phyloP scores from a whole-genome alignment of 2,329 filamentous ascomycete genomes.

The Scytalidium sp. region DNA sequence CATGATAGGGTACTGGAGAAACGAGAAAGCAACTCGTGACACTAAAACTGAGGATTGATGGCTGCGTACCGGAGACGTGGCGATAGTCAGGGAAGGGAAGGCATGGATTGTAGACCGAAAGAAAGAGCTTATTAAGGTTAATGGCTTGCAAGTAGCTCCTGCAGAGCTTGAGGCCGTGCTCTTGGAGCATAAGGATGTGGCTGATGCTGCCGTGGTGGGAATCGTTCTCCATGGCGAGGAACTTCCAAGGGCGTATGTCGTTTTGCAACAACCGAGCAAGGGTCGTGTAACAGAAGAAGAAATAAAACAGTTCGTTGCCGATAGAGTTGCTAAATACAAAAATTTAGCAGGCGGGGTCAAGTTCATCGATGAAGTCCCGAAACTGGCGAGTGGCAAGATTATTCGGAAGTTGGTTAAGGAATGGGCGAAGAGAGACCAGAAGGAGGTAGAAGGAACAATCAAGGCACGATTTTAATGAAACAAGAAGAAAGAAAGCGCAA shows the following conservation, averaged over 20 bases:
- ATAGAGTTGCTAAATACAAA: constrained; percentile 49
- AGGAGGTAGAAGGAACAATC: constrained; percentile 20
- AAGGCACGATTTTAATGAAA: too few relatives aligned
- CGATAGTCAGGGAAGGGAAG: constrained; percentile 48
- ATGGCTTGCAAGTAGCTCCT: constrained; percentile 36
- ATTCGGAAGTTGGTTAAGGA: constrained; percentile 52
- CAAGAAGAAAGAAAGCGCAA: too few relatives aligned
- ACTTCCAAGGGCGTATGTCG: constrained; percentile 51
- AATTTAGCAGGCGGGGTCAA: constrained; percentile 47
- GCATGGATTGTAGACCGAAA: constrained; percentile 68
- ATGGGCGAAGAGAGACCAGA: constrained; percentile 52
- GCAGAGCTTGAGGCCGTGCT: constrained; percentile 34
- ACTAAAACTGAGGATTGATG: constrained; percentile 53
- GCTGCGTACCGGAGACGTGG: constrained; percentile 69
- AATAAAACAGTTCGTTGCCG: constrained; percentile 45
- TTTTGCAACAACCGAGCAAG: constrained; percentile 42
- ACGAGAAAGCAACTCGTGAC: constrained; percentile 60
- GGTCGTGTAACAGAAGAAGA: constrained; percentile 45
- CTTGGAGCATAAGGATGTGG: constrained; percentile 31
- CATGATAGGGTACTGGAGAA: constrained; percentile 72
- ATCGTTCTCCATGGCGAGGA: constrained; percentile 46
- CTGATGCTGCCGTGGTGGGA: constrained; percentile 58
- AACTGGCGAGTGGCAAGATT: constrained; percentile 56
- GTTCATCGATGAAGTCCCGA: constrained; percentile 55
- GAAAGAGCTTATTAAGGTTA: constrained; percentile 48